A percentile compares a stretch with the other conserved stretches of the same genome.
Conservation (phyloP, 345 rosid genomes). For the Citrus mangshanensis region DNA sequence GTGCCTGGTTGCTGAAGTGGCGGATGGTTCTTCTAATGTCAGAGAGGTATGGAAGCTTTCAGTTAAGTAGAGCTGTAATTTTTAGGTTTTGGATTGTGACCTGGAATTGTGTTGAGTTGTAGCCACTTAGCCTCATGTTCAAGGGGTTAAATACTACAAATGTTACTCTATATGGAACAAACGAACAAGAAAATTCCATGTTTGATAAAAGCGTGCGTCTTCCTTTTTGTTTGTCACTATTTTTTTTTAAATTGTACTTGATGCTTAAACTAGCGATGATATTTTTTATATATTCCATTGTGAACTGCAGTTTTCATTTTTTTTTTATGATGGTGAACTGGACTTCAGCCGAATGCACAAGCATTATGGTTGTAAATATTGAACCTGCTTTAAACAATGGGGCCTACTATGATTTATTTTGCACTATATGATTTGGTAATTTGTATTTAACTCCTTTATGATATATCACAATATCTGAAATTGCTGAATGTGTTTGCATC, state of each 20-base stretch:
- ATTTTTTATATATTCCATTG: neutral
- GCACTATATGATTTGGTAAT: neutral
- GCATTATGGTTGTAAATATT: neutral
- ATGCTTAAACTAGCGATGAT: no score
- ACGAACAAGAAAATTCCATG: neutral
- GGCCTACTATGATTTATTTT: neutral
- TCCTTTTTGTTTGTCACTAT: neutral
- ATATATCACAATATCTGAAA: neutral
- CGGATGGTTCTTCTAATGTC: conserved; percentile 89
- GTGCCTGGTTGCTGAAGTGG: conserved; percentile 67
- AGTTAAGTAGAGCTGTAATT: conserved; percentile 25
- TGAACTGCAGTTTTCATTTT: neutral
- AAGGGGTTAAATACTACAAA: neutral
- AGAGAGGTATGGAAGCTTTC: conserved; percentile 93
- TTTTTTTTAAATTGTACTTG: neutral
- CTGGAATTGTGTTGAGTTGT: neutral
- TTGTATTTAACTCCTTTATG: neutral
- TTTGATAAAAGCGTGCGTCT: neutral
- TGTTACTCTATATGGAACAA: neutral
- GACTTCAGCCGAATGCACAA: neutral
- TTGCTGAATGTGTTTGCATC: neutral
- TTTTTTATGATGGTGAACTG: neutral
- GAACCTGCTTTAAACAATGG: neutral
- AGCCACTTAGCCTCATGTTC: neutral
- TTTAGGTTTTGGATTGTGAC: neutral